A percentile compares a stretch with the other conserved stretches of the same genome.
These are phyloP conservation scores for Ophiosphaerella korrae DNA, from an alignment of 2,329 filamentous ascomycete genomes.

Conservation along the genomic window DNA sequence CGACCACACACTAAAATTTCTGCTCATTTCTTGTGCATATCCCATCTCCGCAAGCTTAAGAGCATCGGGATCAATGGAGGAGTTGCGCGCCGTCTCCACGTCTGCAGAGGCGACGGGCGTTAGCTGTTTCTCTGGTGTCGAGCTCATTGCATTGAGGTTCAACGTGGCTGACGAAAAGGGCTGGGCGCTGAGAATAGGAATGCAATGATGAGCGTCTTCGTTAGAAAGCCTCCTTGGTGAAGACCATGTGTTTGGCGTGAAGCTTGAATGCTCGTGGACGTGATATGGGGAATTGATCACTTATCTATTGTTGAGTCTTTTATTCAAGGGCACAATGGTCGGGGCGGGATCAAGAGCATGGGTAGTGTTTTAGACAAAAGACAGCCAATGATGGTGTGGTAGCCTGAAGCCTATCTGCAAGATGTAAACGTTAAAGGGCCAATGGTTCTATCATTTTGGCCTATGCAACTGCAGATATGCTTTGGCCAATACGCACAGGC, in stretches of 20 bases:
- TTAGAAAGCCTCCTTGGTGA: slow-evolving; percentile 6
- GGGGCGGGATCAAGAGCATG: neutral
- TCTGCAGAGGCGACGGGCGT: slow-evolving; percentile 13
- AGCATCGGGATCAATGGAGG: slow-evolving; percentile 46
- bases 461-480: neutral
- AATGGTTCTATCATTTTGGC: neutral
- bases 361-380: slow-evolving; percentile 8
- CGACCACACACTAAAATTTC: slow-evolving; percentile 57
- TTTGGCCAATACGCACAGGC: neutral
- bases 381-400: slow-evolving; percentile 1
- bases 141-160: slow-evolving; percentile 1
- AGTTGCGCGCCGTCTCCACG: slow-evolving; percentile 10
- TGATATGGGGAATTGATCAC: slow-evolving; percentile 1
- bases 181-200: neutral
- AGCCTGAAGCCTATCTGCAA: neutral
- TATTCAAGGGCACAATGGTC: neutral
- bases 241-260: slow-evolving; percentile 12
- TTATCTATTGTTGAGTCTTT: slow-evolving; percentile 7
- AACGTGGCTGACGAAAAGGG: neutral
- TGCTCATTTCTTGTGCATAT: slow-evolving; percentile 54
- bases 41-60: slow-evolving; percentile 55
- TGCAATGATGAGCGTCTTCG: neutral
- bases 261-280: slow-evolving; percentile 14
- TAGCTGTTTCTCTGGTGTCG: slow-evolving; percentile 18
- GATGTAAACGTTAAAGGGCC: slow-evolving; percentile 1